A percentile compares a stretch with the other conserved stretches of the same genome.
These are phyloP conservation scores for Yamadazyma jaroonii DNA, from an alignment of 1,139 yeast genomes.

Conservation along the genomic window DNA sequence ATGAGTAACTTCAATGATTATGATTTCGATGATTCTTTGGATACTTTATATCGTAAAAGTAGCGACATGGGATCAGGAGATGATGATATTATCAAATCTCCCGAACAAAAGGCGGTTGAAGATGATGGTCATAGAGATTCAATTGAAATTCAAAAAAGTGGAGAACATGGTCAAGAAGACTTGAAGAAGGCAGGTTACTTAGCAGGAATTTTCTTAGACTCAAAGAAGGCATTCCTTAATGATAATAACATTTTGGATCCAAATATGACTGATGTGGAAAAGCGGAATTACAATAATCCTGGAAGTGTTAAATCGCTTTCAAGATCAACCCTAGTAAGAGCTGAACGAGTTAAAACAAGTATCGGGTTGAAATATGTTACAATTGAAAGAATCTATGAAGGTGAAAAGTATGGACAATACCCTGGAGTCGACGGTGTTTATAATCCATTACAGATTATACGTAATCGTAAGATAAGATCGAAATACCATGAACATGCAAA, in stretches of 20 bases:
- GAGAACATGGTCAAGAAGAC: constrained; percentile 11
- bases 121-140: background rate
- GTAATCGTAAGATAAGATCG: constrained; percentile 61
- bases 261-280: background rate
- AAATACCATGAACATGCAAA: constrained; percentile 43
- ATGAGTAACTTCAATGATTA: constrained; percentile 8
- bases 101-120: background rate
- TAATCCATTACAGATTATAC: constrained; percentile 76
- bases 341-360: constrained; percentile 51
- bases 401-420: constrained; percentile 17
- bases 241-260: constrained; percentile 39
- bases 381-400: constrained; percentile 36
- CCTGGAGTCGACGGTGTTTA: constrained; percentile 64
- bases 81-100: too few relatives aligned
- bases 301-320: constrained; percentile 17
- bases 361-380: constrained; percentile 51
- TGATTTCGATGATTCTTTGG: constrained; percentile 7
- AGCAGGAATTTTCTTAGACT: constrained; percentile 40
- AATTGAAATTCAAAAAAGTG: background rate
- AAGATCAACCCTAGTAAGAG: constrained; percentile 45
- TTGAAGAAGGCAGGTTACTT: constrained; percentile 42
- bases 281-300: background rate
- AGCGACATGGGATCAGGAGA: background rate
- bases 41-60: background rate
- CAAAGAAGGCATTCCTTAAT: constrained; percentile 39